Evolutionary conservation across 148 eudicot genomes (phyloP).

Genomic region (Amaranthus hypochondriacus): DNA sequence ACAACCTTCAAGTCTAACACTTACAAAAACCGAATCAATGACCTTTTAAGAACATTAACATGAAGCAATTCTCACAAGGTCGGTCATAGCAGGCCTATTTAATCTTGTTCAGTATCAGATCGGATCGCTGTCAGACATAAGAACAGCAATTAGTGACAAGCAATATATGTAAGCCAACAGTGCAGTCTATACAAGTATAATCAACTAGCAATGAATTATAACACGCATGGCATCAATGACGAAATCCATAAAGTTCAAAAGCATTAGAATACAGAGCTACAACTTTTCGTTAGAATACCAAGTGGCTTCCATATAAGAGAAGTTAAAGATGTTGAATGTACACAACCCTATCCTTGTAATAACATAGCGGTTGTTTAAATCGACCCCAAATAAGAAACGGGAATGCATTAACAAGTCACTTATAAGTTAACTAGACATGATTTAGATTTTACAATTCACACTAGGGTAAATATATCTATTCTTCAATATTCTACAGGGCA

Average conservation of each 20-base stretch:
- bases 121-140: conserved; percentile 18
- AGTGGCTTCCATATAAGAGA: too few relatives aligned
- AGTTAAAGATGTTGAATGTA: too few relatives aligned
- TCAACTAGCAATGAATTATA: neutral
- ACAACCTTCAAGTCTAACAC: conserved; percentile 6
- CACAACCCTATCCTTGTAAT: too few relatives aligned
- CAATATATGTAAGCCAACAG: neutral
- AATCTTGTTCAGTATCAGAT: neutral
- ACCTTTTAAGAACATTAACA: neutral
- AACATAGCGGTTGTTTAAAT: too few relatives aligned
- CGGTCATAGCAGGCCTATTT: neutral
- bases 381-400: too few relatives aligned
- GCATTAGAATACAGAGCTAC: neutral
- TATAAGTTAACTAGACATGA: too few relatives aligned
- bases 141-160: neutral
- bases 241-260: neutral
- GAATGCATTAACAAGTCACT: too few relatives aligned
- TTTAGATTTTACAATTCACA: too few relatives aligned
- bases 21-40: neutral
- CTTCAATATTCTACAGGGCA: too few relatives aligned
- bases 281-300: neutral
- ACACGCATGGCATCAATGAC: neutral
- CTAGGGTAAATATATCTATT: too few relatives aligned
- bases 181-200: neutral
- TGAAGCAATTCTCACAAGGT: neutral